phyloP scores from a whole-genome alignment of 2,329 filamentous ascomycete species.

The Xylaria sp. region DNA sequence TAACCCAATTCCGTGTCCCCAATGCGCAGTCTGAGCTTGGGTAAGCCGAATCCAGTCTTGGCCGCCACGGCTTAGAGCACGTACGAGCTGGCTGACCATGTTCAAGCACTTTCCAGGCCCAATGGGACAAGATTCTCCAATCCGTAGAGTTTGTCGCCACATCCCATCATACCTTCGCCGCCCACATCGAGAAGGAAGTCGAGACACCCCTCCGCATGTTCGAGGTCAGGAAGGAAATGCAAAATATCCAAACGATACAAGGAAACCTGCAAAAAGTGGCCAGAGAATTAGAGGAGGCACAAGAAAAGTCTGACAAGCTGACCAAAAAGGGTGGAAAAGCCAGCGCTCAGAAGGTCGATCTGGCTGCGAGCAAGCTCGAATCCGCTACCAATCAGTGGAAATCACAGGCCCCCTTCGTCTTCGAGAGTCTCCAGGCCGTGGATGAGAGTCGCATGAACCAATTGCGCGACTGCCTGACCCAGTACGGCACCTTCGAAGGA shows the following conservation, averaged over 20 bases:
- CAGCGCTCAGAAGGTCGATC: conserved; percentile 80
- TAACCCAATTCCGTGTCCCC: conserved; percentile 78
- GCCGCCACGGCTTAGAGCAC: neutral
- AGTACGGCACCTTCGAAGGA: conserved; percentile 91
- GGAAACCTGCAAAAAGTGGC: conserved; percentile 83
- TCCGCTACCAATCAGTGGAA: conserved; percentile 89
- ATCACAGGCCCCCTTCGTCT: conserved; percentile 92
- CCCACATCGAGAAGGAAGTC: conserved; percentile 87
- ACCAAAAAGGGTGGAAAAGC: conserved; percentile 81
- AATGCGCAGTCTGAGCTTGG: conserved; percentile 85
- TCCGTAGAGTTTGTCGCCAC: conserved; percentile 83
- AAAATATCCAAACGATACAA: conserved; percentile 83
- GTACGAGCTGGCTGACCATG: conserved; percentile 35
- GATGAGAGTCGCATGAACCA: conserved; percentile 92
- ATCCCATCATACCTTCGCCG: conserved; percentile 83
- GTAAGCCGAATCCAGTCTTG: conserved; percentile 63
- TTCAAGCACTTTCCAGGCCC: conserved; percentile 83
- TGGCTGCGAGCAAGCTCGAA: conserved; percentile 78
- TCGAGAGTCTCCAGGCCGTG: conserved; percentile 89
- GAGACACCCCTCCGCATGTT: conserved; percentile 86
- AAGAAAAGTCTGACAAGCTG: conserved; percentile 87
- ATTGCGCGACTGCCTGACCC: conserved; percentile 88
- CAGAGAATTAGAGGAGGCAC: conserved; percentile 84
- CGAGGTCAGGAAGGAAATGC: conserved; percentile 77
- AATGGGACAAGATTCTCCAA: conserved; percentile 88